These are phyloP conservation scores for Gnomoniopsis sp. DNA, from an alignment of 2,329 filamentous ascomycete species.

Conservation along the genomic window DNA sequence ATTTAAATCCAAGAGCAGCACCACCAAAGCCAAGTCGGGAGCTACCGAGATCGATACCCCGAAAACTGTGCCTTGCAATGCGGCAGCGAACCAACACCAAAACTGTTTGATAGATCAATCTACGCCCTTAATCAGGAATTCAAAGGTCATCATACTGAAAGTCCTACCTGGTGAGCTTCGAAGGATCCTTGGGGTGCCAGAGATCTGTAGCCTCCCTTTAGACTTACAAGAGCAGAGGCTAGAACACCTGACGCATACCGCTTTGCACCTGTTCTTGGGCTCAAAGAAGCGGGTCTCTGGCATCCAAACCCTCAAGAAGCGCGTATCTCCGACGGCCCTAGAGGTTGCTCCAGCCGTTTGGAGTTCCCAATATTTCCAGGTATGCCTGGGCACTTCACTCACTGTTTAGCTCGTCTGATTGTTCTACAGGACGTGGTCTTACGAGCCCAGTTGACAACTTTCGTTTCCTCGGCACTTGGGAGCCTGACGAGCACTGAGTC, in stretches of 20 bases:
- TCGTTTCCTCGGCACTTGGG: slow-evolving; percentile 10
- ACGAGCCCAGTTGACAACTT: slow-evolving; percentile 1
- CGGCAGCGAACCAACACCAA: background rate
- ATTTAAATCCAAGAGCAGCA: background rate
- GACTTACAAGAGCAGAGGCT: slow-evolving; percentile 6
- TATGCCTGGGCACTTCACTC: background rate
- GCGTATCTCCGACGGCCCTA: slow-evolving; percentile 1
- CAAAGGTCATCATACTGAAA: background rate
- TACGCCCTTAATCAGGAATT: background rate
- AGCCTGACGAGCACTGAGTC: slow-evolving; percentile 4
- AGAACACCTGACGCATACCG: slow-evolving; percentile 1
- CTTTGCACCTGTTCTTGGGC: slow-evolving; percentile 4
- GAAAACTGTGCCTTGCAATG: background rate
- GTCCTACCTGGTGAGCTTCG: background rate
- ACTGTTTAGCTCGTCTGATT: background rate
- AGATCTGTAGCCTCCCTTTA: background rate
- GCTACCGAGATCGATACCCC: background rate
- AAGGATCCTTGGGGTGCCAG: background rate
- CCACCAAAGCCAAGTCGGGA: background rate
- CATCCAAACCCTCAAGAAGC: background rate
- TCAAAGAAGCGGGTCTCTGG: background rate
- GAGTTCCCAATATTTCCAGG: slow-evolving; percentile 14
- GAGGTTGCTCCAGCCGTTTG: slow-evolving; percentile 17
- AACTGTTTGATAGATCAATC: background rate
- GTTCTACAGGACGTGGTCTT: background rate